Percentiles rank a stretch among this genome's conserved stretches.
phyloP scores from a whole-genome alignment of 805 yeast species.

The Ogataea minuta region DNA sequence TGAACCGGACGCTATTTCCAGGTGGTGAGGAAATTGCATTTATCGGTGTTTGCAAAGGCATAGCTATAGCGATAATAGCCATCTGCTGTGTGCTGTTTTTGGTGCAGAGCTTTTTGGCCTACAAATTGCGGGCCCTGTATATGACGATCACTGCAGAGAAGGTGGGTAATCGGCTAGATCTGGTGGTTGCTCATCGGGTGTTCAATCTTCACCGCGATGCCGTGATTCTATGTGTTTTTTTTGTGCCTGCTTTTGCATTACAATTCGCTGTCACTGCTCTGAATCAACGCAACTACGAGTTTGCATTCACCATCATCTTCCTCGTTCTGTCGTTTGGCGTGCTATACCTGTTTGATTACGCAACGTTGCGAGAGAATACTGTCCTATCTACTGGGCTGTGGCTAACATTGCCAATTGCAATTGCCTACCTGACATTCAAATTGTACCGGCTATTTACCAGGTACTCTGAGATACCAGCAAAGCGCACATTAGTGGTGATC shows the following conservation, averaged over 20 bases:
- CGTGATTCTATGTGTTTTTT: conserved; percentile 35
- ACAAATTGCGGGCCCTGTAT: conserved; percentile 15
- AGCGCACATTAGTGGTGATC: conserved; percentile 40
- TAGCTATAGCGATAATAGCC: conserved; percentile 39
- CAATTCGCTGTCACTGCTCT: conserved; percentile 44
- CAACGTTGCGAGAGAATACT: conserved; percentile 34
- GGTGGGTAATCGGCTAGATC: conserved; percentile 37
- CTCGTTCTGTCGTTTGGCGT: conserved; percentile 31
- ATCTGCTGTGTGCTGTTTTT: conserved; percentile 36
- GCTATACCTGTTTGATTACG: conserved; percentile 38
- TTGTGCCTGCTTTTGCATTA: conserved; percentile 44
- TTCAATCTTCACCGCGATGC: conserved; percentile 40
- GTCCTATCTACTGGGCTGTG: conserved; percentile 25
- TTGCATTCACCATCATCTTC: conserved; percentile 38
- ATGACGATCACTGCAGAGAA: conserved; percentile 20
- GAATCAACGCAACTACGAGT: conserved; percentile 37
- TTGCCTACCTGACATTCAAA: conserved; percentile 42
- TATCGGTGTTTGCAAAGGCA: conserved; percentile 35
- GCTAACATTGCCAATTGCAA: conserved; percentile 33
- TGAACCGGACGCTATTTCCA: conserved; percentile 25
- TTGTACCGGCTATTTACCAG: conserved; percentile 35
- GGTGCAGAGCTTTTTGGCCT: conserved; percentile 29
- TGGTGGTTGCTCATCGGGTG: conserved; percentile 33
- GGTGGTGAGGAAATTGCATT: conserved; percentile 26
- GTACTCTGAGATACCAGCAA: conserved; percentile 39